phyloP scores from a whole-genome alignment of 2,329 filamentous ascomycete genomes.

The Talaromyces islandicus region DNA sequence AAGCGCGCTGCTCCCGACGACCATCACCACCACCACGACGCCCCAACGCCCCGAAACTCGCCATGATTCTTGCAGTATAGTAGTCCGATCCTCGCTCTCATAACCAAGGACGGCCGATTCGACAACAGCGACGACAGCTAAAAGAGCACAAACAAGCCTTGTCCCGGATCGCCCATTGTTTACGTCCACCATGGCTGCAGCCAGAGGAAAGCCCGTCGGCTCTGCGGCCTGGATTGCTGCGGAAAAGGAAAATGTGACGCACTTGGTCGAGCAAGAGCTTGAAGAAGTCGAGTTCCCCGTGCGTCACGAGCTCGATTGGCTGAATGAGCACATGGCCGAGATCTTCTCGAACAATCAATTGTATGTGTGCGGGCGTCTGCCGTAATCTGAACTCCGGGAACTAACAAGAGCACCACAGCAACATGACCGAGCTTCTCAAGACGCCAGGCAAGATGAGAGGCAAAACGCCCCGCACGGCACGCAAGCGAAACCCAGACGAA shows the following conservation, averaged over 20 bases:
- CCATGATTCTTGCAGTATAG: neutral
- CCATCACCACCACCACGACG: neutral
- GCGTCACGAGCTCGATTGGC: slow-evolving; percentile 91
- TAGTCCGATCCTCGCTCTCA: neutral
- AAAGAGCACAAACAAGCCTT: neutral
- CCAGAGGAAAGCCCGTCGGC: slow-evolving; percentile 56
- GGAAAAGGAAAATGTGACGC: slow-evolving; percentile 71
- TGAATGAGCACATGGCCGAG: slow-evolving; percentile 97
- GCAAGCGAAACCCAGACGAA: slow-evolving; percentile 39
- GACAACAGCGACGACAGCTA: neutral
- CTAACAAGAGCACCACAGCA: slow-evolving; percentile 52
- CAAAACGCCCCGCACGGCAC: slow-evolving; percentile 42
- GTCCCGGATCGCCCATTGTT: neutral
- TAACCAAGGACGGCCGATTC: neutral
- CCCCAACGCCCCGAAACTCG: neutral
- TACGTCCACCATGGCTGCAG: slow-evolving; percentile 27
- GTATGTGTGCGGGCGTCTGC: slow-evolving; percentile 50
- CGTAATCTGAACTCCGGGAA: slow-evolving; percentile 6
- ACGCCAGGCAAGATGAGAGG: slow-evolving; percentile 45
- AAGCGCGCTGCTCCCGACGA: neutral
- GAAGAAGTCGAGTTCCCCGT: slow-evolving; percentile 93
- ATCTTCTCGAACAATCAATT: slow-evolving; percentile 82
- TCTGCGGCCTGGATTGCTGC: slow-evolving; percentile 78
- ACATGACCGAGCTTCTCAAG: slow-evolving; percentile 93
- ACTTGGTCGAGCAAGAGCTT: slow-evolving; percentile 72